A percentile compares a stretch with the other conserved stretches of the same genome.
phyloP scores from a whole-genome alignment of 208 protist genomes.

The Spironucleus salmonicida region DNA sequence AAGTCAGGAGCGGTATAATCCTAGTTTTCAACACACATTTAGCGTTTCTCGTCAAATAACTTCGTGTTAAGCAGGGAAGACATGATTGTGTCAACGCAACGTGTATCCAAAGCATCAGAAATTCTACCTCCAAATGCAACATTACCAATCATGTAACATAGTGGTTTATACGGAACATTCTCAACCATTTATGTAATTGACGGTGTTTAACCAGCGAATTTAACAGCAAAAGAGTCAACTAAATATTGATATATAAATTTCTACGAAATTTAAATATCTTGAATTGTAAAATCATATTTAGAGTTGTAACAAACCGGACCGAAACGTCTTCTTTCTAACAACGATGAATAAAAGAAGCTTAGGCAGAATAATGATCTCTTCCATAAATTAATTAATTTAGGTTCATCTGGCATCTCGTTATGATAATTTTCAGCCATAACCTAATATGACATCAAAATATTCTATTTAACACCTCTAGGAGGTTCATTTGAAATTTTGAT shows the following conservation, averaged over 20 bases:
- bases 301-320: slow-evolving; percentile 91
- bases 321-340: slow-evolving; percentile 77
- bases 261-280: slow-evolving; percentile 77
- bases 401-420: neutral
- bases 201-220: no score
- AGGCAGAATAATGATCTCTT: slow-evolving; percentile 82
- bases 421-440: neutral
- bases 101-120: slow-evolving; percentile 81
- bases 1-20: slow-evolving; percentile 56
- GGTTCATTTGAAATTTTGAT: slow-evolving; percentile 97
- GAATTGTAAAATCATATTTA: slow-evolving; percentile 84
- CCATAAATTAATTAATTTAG: slow-evolving; percentile 70
- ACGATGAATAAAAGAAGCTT: slow-evolving; percentile 84
- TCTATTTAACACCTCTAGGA: slow-evolving; percentile 77
- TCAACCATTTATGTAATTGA: no score
- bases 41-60: neutral
- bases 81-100: slow-evolving; percentile 43
- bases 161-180: slow-evolving; percentile 32
- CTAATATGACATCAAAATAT: slow-evolving; percentile 50
- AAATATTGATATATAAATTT: slow-evolving; percentile 73
- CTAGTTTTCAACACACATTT: neutral
- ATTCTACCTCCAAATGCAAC: slow-evolving; percentile 93
- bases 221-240: no score
- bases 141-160: slow-evolving; percentile 51
- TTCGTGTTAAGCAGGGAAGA: neutral